Conservation (phyloP, 768 basidiomycete species). For the Leccinum pellstonianum region DNA sequence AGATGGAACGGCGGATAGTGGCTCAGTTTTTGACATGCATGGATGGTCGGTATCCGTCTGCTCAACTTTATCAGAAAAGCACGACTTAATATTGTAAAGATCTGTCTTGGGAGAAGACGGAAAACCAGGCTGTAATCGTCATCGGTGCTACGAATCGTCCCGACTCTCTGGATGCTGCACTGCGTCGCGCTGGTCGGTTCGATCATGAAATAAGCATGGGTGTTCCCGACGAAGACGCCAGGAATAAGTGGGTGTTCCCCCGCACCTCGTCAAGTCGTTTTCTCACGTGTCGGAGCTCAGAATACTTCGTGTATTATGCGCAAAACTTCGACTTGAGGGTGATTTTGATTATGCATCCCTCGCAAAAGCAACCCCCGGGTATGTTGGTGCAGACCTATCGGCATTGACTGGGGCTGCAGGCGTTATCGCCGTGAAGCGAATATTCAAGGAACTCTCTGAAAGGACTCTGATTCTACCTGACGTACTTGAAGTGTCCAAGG, state of each 20-base stretch:
- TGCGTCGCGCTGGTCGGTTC: constrained; percentile 91
- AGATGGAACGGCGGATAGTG: constrained; percentile 97
- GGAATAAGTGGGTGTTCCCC: constrained; percentile 68
- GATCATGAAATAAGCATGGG: constrained; percentile 98
- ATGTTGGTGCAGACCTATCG: constrained; percentile 92
- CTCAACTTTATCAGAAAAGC: neutral
- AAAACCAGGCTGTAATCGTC: constrained; percentile 89
- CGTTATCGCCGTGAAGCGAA: constrained; percentile 93
- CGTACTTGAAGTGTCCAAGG: constrained; percentile 14
- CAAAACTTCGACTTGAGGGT: constrained; percentile 80
- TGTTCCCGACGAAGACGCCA: constrained; percentile 88
- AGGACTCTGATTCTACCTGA: constrained; percentile 59
- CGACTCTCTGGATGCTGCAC: constrained; percentile 90
- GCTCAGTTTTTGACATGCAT: constrained; percentile 98
- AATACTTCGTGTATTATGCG: constrained; percentile 82
- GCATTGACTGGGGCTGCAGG: constrained; percentile 92
- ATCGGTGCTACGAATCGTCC: constrained; percentile 97
- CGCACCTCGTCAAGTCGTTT: neutral
- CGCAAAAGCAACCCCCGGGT: constrained; percentile 94
- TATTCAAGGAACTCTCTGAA: constrained; percentile 79
- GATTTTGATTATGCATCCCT: constrained; percentile 84
- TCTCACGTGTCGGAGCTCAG: constrained; percentile 38
- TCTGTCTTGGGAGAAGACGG: constrained; percentile 92
- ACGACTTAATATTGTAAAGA: constrained; percentile 49
- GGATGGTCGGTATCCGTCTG: constrained; percentile 69